Evolutionary conservation across 352 stramenopile genomes (phyloP).

Genomic region (Aphanomyces stellatus): DNA sequence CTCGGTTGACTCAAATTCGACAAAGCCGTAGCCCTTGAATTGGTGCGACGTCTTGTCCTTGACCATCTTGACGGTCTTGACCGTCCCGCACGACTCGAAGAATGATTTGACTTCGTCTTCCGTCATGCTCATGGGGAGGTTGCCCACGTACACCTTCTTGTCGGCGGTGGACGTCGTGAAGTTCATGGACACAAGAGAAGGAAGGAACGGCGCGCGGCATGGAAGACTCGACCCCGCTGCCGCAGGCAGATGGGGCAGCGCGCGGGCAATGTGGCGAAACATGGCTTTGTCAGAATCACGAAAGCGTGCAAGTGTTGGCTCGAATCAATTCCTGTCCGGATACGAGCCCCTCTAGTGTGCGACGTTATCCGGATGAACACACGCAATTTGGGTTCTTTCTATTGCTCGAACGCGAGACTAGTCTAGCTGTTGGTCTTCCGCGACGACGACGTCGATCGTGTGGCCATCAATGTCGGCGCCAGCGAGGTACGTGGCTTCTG

Average conservation of each 20-base stretch:
- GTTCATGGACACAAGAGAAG: too few species aligned
- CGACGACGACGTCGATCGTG: conserved; percentile 68
- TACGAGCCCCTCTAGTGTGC: not conserved
- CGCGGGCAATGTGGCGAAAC: too few species aligned
- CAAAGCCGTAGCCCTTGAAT: conserved; percentile 2
- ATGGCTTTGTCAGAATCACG: too few species aligned
- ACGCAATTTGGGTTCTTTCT: not conserved
- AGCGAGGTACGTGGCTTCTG: conserved; percentile 85
- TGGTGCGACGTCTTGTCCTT: not conserved
- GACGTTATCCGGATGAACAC: not conserved
- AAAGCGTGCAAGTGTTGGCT: too few species aligned
- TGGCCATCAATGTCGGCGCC: conserved; percentile 89
- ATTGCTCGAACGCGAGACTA: not conserved
- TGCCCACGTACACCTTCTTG: not conserved
- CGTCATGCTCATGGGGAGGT: not conserved
- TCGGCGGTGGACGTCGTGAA: too few species aligned
- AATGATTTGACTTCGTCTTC: not conserved
- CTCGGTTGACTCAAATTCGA: not conserved
- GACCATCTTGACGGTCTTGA: not conserved
- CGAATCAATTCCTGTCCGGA: not conserved
- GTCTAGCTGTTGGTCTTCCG: not conserved
- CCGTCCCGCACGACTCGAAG: not conserved
- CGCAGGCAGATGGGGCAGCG: too few species aligned
- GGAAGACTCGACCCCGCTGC: too few species aligned
- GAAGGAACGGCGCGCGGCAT: not conserved